Conservation (phyloP, 2,329 filamentous ascomycete species). For the Ascosphaera apis region DNA sequence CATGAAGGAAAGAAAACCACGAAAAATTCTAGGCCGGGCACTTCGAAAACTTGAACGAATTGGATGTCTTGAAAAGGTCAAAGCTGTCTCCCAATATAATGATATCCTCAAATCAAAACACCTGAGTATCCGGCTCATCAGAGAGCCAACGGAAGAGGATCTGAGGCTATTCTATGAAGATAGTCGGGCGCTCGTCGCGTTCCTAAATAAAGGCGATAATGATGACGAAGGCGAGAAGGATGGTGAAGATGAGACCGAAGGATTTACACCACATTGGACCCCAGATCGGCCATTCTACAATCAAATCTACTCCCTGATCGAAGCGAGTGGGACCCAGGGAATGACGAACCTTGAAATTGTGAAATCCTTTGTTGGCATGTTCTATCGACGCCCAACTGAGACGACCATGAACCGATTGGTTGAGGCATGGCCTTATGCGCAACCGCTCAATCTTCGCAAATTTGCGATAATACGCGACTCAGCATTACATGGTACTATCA, state of each 20-base stretch:
- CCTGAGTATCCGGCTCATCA: conserved; percentile 21
- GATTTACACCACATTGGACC: conserved; percentile 7
- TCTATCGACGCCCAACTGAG: conserved; percentile 33
- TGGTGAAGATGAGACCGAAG: conserved; percentile 7
- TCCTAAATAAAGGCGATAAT: conserved; percentile 11
- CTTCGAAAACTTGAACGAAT: conserved; percentile 23
- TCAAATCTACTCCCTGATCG: conserved; percentile 30
- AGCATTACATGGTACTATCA: conserved; percentile 21
- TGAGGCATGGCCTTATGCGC: conserved; percentile 33
- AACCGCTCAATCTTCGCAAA: conserved; percentile 33
- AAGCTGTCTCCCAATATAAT: conserved; percentile 19
- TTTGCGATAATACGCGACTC: conserved; percentile 33
- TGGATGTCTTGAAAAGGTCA: conserved; percentile 22
- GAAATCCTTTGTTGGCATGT: conserved; percentile 21
- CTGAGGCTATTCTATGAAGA: conserved; percentile 18
- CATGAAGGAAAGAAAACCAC: conserved; percentile 16
- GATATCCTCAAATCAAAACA: conserved; percentile 14
- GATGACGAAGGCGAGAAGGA: conserved; percentile 16
- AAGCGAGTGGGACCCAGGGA: conserved; percentile 24
- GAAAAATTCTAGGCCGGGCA: conserved; percentile 19
- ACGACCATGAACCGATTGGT: conserved; percentile 28
- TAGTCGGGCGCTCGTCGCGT: conserved; percentile 10
- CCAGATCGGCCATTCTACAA: too few relatives aligned
- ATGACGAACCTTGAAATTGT: conserved; percentile 23
- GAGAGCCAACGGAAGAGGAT: conserved; percentile 18